These are phyloP conservation scores for Sophora flavescens DNA, from an alignment of 306 rosid genomes.

Conservation along the genomic window DNA sequence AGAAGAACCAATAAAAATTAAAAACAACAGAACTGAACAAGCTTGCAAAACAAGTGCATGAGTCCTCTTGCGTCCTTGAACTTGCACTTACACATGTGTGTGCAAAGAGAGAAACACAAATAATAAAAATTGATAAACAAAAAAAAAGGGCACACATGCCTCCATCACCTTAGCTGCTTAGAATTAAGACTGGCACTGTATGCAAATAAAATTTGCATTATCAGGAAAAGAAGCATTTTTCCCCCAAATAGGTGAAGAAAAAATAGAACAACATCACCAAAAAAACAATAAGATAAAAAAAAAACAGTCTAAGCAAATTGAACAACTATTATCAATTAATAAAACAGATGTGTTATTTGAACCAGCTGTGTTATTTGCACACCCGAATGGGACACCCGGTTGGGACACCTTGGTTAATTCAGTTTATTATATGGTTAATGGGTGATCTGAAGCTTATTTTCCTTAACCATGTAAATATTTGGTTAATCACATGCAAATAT, in stretches of 20 bases:
- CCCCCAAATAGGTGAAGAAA: background rate
- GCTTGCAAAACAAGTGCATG: slow-evolving; percentile 24
- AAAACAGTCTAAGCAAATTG: background rate
- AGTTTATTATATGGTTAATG: too few relatives aligned
- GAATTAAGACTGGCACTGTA: background rate
- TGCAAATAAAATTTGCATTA: slow-evolving; percentile 8
- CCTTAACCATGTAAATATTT: too few relatives aligned
- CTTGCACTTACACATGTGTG: slow-evolving; percentile 6
- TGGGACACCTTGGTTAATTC: too few relatives aligned
- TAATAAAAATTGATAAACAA: background rate
- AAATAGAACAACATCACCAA: too few relatives aligned
- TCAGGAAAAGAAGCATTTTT: slow-evolving; percentile 13
- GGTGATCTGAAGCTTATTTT: too few relatives aligned
- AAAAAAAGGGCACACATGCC: background rate
- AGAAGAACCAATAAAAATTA: slow-evolving; percentile 7
- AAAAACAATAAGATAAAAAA: background rate
- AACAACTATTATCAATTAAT: background rate
- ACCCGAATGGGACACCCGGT: too few relatives aligned
- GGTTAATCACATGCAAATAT: too few relatives aligned
- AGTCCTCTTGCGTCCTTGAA: slow-evolving; percentile 25
- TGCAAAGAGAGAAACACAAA: slow-evolving; percentile 24
- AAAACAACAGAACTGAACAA: slow-evolving; percentile 16
- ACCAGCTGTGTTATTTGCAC: too few relatives aligned
- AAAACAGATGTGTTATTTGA: too few relatives aligned
- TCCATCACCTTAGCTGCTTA: background rate